Base-by-base conservation (phyloP, 805 yeast genomes). In the Hanseniaspora lachancei region DNA sequence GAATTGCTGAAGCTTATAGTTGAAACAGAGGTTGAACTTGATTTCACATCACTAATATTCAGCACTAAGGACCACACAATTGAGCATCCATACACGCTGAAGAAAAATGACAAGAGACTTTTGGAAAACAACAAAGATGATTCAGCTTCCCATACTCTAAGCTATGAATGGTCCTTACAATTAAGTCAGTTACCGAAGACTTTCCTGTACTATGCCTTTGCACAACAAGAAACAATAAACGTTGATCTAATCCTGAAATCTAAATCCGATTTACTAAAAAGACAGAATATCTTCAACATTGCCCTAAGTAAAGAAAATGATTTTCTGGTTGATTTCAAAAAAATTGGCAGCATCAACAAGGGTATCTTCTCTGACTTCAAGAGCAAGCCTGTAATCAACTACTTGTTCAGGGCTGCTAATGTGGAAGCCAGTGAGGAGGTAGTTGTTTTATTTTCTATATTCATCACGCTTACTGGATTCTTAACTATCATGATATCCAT, bases 371-470 rank as follows among this genome's bases (percentile, higher is more conserved):
- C 56, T 10, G 50, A 44, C 34, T 53, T 53, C 41, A 53, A 53
- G n/a, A 38, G 35, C 21, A 53, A 53, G n/a, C 39, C 48, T 18
- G 32, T 53, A 8, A 83, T 87, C 60, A 67, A 67, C 60, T 88
- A 86, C 66, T 65, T 69, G 39, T 88, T 87, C 71, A 74, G 73
- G 55, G 65, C 68, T 4, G 77, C 76, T n/a, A 79, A 81, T 21
- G 67, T 67, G 36, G 77, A 81, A 38, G 80, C 78, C 13, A 70
- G 77, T 55, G 68, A 78, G 9, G 58, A 73, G 2, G 60, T 84
- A 24, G 82, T 89, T 2, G 59, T 74, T 10, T 60, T 74, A 0
- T 82, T 84, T 62, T 72, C 75, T 20, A 59, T 71, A 15, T 72
- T 64, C 0, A 68, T 79, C 53, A 66, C 77, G 21, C 58, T 73